These are phyloP conservation scores for Yarrowia sp. DNA, from an alignment of 805 yeast genomes.

Conservation along the genomic window DNA sequence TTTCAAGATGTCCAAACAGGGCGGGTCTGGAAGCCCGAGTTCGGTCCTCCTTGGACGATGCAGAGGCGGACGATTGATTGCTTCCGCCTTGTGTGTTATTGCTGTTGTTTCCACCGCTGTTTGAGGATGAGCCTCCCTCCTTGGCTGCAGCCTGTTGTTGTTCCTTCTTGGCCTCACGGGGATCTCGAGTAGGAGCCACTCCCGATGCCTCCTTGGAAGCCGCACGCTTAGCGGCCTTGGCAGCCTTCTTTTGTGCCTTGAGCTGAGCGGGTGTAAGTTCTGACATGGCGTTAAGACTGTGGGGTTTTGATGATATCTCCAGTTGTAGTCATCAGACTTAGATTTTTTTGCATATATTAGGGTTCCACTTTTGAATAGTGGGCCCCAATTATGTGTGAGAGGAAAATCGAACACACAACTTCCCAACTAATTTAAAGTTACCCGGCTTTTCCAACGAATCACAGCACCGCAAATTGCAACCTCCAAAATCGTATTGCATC, in stretches of 20 bases:
- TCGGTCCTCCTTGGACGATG: conserved; percentile 7
- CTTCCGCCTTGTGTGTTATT: conserved; percentile 3
- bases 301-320: neutral
- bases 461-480: conserved; percentile 5
- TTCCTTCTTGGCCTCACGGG: conserved; percentile 14
- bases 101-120: conserved; percentile 23
- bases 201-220: conserved; percentile 72
- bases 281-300: neutral
- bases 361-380: neutral
- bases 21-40: conserved; percentile 31
- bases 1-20: conserved; percentile 42
- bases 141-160: conserved; percentile 8
- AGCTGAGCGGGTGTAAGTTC: conserved; percentile 69
- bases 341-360: conserved; percentile 4
- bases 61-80: conserved; percentile 1
- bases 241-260: conserved; percentile 81
- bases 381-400: neutral
- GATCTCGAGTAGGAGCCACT: conserved; percentile 40
- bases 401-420: neutral
- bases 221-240: conserved; percentile 89
- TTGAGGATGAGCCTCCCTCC: conserved; percentile 18
- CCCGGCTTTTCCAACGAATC: conserved; percentile 16
- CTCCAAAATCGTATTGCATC: conserved; percentile 13
- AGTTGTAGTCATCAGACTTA: neutral
- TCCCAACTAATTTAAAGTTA: neutral